phyloP scores from a whole-genome alignment of 2,329 filamentous ascomycete species.

The Spiromastix sp. region DNA sequence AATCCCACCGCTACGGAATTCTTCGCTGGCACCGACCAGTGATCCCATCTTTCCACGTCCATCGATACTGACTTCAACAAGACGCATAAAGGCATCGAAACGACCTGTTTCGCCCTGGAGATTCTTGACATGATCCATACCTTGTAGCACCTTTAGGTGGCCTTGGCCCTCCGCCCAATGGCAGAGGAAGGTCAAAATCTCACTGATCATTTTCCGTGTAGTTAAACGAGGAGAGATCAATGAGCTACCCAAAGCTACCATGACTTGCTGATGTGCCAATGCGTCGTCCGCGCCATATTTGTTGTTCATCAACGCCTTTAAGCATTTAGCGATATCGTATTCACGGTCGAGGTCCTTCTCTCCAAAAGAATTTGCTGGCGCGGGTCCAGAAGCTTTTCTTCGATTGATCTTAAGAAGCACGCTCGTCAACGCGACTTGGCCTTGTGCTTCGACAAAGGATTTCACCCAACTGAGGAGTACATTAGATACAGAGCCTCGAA shows the following conservation, averaged over 20 bases:
- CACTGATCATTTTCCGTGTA: slow-evolving; percentile 87
- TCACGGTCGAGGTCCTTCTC: slow-evolving; percentile 83
- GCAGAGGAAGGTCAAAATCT: slow-evolving; percentile 91
- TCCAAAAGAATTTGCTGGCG: slow-evolving; percentile 45
- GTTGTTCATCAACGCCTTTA: slow-evolving; percentile 98
- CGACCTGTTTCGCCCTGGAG: slow-evolving; percentile 85
- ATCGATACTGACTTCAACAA: slow-evolving; percentile 93
- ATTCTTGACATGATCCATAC: slow-evolving; percentile 81
- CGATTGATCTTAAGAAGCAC: slow-evolving; percentile 89
- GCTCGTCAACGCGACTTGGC: slow-evolving; percentile 90
- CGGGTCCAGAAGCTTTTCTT: slow-evolving; percentile 64
- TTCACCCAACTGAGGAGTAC: slow-evolving; percentile 67
- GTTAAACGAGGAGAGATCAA: slow-evolving; percentile 81
- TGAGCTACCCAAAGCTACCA: slow-evolving; percentile 76
- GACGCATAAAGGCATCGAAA: slow-evolving; percentile 97
- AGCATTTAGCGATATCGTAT: slow-evolving; percentile 95
- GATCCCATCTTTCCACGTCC: slow-evolving; percentile 98
- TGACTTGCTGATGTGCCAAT: slow-evolving; percentile 76
- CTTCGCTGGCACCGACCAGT: slow-evolving; percentile 90
- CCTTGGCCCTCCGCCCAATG: slow-evolving; percentile 86
- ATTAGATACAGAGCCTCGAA: slow-evolving; percentile 1
- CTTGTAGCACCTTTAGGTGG: slow-evolving; percentile 86
- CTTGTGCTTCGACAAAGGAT: slow-evolving; percentile 92
- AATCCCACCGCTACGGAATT: slow-evolving; percentile 88
- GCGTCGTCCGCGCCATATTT: slow-evolving; percentile 98